A percentile compares a stretch with the other conserved stretches of the same genome.
Evolutionary conservation across 352 stramenopile genomes (phyloP).

Genomic region (Globisporangium alternatum): DNA sequence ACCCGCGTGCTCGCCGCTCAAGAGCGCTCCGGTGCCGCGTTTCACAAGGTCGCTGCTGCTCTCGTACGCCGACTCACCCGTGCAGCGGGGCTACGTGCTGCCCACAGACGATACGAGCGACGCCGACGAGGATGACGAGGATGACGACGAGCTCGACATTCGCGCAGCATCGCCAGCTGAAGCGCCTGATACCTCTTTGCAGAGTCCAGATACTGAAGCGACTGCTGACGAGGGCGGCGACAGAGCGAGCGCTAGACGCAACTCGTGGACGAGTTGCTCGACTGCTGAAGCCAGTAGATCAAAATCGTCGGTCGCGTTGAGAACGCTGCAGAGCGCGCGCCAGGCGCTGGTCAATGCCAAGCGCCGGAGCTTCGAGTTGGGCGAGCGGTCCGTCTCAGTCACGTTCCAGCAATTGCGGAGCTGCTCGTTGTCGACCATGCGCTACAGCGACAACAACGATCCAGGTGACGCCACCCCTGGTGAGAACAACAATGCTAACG

Average conservation of each 20-base stretch:
- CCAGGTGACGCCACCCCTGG: not conserved
- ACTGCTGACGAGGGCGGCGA: not conserved
- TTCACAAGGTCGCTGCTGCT: conserved; percentile 5
- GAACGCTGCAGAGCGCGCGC: not conserved
- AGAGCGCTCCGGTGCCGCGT: not conserved
- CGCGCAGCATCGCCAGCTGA: not conserved
- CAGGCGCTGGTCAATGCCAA: not conserved
- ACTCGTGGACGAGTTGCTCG: not conserved
- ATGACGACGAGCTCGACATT: not conserved
- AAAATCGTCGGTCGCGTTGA: not conserved
- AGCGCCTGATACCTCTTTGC: not conserved
- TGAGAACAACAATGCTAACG: not conserved
- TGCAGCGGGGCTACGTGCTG: not conserved
- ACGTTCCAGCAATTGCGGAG: not conserved
- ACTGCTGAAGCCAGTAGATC: not conserved
- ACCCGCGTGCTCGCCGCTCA: not conserved
- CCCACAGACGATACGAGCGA: not conserved
- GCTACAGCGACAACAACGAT: not conserved
- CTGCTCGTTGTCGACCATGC: not conserved
- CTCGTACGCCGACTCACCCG: conserved; percentile 3
- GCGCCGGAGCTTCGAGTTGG: not conserved
- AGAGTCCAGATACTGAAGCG: not conserved
- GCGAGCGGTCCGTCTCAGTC: not conserved
- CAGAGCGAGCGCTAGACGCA: not conserved
- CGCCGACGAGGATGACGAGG: not conserved